Conservation (phyloP, 805 yeast species). For the Monosporozyma servazzii region DNA sequence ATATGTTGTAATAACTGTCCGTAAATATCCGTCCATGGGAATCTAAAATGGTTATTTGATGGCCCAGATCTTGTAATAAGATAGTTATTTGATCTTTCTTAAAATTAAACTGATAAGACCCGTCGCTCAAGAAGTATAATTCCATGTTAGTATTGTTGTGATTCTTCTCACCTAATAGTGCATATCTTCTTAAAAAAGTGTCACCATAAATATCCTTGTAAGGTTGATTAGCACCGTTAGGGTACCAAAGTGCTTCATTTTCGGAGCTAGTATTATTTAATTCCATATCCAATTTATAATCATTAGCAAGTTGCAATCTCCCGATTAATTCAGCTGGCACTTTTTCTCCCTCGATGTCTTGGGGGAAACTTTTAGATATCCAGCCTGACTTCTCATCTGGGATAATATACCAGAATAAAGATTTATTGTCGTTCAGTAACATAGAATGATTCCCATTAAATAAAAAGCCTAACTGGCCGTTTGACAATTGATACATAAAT, state of each 20-base stretch:
- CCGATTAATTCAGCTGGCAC: conserved; percentile 38
- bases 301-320: conserved; percentile 59
- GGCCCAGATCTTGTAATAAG: not conserved
- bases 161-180: conserved; percentile 23
- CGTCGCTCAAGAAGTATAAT: conserved; percentile 85
- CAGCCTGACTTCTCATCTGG: conserved; percentile 40
- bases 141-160: conserved; percentile 30
- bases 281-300: not conserved
- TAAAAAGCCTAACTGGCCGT: conserved; percentile 83
- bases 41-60: not conserved
- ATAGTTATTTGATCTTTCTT: not conserved
- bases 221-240: conserved; percentile 31
- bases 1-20: not conserved
- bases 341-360: conserved; percentile 13
- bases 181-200: conserved; percentile 68
- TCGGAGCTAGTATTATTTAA: not conserved
- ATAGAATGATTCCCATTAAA: conserved; percentile 68
- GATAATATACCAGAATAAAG: conserved; percentile 47
- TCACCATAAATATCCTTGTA: conserved; percentile 41
- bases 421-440: conserved; percentile 48
- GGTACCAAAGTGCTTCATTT: conserved; percentile 51
- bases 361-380: conserved; percentile 34
- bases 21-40: not conserved
- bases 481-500: conserved; percentile 58
- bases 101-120: conserved; percentile 51